Evolutionary conservation across 2,329 filamentous ascomycete genomes (phyloP).

Genomic region (Epichloe hybrida): DNA sequence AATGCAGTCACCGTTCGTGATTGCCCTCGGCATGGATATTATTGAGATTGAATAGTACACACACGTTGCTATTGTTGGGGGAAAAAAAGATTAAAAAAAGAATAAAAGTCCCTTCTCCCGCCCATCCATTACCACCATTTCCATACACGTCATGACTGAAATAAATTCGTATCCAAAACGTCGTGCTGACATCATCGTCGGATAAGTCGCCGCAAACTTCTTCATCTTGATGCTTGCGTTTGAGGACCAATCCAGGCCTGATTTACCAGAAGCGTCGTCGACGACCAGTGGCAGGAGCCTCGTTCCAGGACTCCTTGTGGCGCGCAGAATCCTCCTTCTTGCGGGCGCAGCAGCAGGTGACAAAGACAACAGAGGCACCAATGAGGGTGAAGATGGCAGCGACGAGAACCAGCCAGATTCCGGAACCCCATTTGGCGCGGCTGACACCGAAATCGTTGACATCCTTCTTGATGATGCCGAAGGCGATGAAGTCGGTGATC

Average conservation of each 20-base stretch:
- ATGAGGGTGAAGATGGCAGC: conserved; percentile 41
- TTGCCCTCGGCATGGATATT: neutral
- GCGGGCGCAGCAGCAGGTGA: conserved; percentile 46
- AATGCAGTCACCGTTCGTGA: too few relatives aligned
- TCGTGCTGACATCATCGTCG: neutral
- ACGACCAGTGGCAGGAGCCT: conserved; percentile 3
- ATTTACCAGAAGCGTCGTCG: conserved; percentile 10
- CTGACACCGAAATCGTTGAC: conserved; percentile 35
- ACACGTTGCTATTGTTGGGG: too few relatives aligned
- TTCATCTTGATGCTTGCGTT: neutral
- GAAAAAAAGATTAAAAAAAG: too few relatives aligned
- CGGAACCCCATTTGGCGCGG: conserved; percentile 37
- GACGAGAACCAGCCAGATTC: conserved; percentile 45
- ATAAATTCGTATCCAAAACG: too few relatives aligned
- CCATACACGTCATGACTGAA: neutral
- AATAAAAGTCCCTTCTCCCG: too few relatives aligned
- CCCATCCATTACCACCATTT: too few relatives aligned
- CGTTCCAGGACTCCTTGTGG: conserved; percentile 13
- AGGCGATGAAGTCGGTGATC: conserved; percentile 43
- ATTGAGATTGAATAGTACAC: neutral
- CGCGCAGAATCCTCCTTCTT: conserved; percentile 17
- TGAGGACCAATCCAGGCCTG: neutral
- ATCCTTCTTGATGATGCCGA: conserved; percentile 38
- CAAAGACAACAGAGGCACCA: conserved; percentile 42
- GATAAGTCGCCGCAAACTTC: neutral